Evolutionary conservation across 225 moss, liverwort and hornwort species (phyloP).

Genomic region (Climacium dendroides): DNA sequence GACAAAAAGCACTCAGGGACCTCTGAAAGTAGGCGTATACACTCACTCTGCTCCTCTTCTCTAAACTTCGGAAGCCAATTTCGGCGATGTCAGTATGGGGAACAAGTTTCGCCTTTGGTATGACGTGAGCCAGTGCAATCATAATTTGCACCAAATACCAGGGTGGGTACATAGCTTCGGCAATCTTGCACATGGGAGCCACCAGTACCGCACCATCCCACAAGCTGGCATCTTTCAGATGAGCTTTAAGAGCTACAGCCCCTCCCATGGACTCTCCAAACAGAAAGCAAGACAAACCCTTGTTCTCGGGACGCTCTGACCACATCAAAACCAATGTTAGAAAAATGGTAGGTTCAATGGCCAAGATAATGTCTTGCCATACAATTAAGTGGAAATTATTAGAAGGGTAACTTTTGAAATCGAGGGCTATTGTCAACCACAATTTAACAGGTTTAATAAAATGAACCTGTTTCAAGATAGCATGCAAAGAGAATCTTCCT

Average conservation of each 20-base stretch:
- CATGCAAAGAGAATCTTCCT: neutral
- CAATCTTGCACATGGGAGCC: slow-evolving; percentile 94
- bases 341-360: neutral
- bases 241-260: slow-evolving; percentile 80
- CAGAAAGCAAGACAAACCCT: slow-evolving; percentile 62
- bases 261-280: slow-evolving; percentile 97
- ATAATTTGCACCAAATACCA: slow-evolving; percentile 37
- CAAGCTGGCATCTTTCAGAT: slow-evolving; percentile 33
- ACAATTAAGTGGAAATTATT: neutral
- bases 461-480: neutral
- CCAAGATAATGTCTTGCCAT: neutral
- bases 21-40: neutral
- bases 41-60: slow-evolving; percentile 40
- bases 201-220: slow-evolving; percentile 92
- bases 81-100: slow-evolving; percentile 34
- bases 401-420: neutral
- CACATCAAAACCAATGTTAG: neutral
- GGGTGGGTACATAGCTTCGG: slow-evolving; percentile 44
- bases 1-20: neutral
- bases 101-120: slow-evolving; percentile 41
- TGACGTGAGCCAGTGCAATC: slow-evolving; percentile 30
- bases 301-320: slow-evolving; percentile 55
- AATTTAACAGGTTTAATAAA: neutral
- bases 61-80: slow-evolving; percentile 30
- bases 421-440: neutral